Evolutionary conservation across 495 filamentous ascomycete genomes (phyloP).

Genomic region (Zalerion maritima): DNA sequence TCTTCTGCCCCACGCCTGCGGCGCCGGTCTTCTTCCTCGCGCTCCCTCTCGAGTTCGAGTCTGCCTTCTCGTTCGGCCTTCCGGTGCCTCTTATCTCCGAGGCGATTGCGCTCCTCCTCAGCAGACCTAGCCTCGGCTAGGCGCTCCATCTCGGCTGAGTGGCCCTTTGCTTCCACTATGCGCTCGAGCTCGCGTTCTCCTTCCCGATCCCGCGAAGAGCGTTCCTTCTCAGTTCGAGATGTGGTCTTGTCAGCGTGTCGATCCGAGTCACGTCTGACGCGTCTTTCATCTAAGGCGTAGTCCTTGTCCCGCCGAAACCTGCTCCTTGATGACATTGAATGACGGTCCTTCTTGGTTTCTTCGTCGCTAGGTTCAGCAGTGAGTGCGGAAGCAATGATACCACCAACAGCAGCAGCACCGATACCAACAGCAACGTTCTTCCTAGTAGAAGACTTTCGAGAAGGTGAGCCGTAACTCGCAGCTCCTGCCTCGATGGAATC

Average conservation of each 20-base stretch:
- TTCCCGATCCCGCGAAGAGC: background rate
- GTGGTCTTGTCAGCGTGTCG: constrained; percentile 9
- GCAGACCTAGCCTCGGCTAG: too few species aligned
- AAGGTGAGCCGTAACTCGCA: constrained; percentile 26
- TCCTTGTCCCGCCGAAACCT: constrained; percentile 1
- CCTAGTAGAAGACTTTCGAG: constrained; percentile 25
- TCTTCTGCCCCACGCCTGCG: constrained; percentile 11
- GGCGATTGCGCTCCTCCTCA: constrained; percentile 4
- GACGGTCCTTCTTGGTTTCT: constrained; percentile 9
- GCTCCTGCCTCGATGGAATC: too few species aligned
- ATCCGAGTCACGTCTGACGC: constrained; percentile 6
- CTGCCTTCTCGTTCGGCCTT: constrained; percentile 13
- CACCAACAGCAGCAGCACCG: constrained; percentile 30
- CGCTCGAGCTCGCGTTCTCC: constrained; percentile 7
- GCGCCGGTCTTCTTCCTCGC: constrained; percentile 9
- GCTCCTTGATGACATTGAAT: constrained; percentile 1
- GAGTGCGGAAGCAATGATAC: constrained; percentile 22
- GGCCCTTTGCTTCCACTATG: constrained; percentile 6
- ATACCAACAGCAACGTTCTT: constrained; percentile 28
- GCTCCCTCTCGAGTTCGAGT: constrained; percentile 10
- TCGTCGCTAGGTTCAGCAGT: constrained; percentile 24
- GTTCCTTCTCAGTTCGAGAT: constrained; percentile 2
- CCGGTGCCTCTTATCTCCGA: constrained; percentile 7
- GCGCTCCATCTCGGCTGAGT: constrained; percentile 4
- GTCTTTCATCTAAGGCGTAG: constrained; percentile 6